Evolutionary conservation across 176 grass and related monocot genomes (phyloP), one percentile per base, ranked within the genome.

Genomic region (Oryza meridionalis): DNA sequence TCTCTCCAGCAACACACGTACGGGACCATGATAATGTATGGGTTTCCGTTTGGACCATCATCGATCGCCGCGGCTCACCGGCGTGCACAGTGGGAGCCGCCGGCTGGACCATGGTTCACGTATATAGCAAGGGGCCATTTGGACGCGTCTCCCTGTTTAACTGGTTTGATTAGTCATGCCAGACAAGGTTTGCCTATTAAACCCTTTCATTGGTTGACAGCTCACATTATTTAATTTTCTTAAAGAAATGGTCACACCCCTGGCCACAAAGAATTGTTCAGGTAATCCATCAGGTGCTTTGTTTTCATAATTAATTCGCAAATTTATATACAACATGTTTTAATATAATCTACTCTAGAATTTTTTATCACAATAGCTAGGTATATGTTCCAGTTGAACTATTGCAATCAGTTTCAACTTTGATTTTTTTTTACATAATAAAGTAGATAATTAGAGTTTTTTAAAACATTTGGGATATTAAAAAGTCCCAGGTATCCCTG

Each of bases 11-110:
- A 83, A 31, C 31, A 31, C 17, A 31, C 61, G 24, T 25, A 24
- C 25, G 84, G 88, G 88, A 79, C 88, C 80, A 69, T 86, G 19
- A 25, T 62, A 44, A 84, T 37, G 64, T 78, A 24, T 64, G 65
- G 59, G 59, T 70, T 80, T 80, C 72, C 1, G 47, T 69, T 79
- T 58, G 79, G 84, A 86, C 79, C 88, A 86, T 78, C 32, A 67
- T 77, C 37, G 35, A 70, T 75, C 58, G 47, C 77, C 77, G 77
- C 7, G 70, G 45, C 77, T 81, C 70, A 17, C 78, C 46, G 63
- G 25, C 73, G 58, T 15, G 33, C 75, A 6, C 75, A 6, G 51
- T 70, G 61, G 83, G 83, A 44, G 50, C 74, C 69, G 2, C 27
- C 9, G 46, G 17, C 65, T 59, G 83, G 83, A n/a, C 65, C 73